These are phyloP conservation scores for Blastomyces percursus DNA, from an alignment of 2,329 filamentous ascomycete species.

Conservation along the genomic window DNA sequence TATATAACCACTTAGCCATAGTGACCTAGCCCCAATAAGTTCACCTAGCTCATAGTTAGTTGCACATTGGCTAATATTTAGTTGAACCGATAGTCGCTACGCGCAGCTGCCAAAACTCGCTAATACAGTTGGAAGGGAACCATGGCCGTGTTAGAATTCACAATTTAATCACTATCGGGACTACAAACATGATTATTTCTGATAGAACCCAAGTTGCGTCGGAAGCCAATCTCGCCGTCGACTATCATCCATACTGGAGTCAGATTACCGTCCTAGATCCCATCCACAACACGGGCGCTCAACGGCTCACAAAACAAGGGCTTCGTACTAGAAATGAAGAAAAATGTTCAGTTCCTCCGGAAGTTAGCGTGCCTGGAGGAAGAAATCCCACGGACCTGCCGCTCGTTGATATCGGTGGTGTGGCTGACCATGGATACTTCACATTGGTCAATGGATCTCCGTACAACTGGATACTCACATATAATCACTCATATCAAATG, in stretches of 20 bases:
- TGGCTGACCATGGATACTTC: conserved; percentile 19
- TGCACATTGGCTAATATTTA: neutral
- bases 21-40: neutral
- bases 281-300: neutral
- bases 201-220: neutral
- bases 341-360: neutral
- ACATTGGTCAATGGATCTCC: conserved; percentile 34
- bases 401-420: neutral
- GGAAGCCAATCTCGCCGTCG: conserved; percentile 5
- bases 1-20: neutral
- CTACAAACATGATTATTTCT: conserved; percentile 4
- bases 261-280: conserved; percentile 7
- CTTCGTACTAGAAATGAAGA: neutral
- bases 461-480: conserved; percentile 25
- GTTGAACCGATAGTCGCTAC: neutral
- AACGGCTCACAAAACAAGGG: neutral
- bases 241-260: conserved; percentile 9
- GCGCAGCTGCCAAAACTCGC: conserved; percentile 1
- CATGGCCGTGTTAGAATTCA: neutral
- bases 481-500: conserved; percentile 29
- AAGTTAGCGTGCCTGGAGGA: neutral
- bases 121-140: conserved; percentile 3
- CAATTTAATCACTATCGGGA: conserved; percentile 5
- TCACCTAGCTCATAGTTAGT: neutral
- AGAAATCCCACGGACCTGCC: neutral